Evolutionary conservation across 2,329 filamentous ascomycete species (phyloP), one percentile per base, ranked within the genome.

Genomic region (Epichloe baconii): DNA sequence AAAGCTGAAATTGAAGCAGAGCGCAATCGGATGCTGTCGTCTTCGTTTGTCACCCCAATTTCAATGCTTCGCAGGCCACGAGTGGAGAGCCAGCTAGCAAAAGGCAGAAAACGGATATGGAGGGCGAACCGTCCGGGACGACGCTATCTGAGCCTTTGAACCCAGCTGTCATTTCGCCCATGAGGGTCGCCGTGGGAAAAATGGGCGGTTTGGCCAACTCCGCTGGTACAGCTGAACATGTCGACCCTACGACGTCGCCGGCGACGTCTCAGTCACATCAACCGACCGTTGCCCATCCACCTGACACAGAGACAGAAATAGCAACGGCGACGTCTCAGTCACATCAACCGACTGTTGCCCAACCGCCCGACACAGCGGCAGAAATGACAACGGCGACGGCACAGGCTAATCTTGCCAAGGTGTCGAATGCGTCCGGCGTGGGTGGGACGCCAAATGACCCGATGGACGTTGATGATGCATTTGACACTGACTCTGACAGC

Each of bases 1-100:
- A 71, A 61, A 53, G 67, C 66, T 0, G 72, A 75, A 53, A 72
- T 78, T 15, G 66, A 71, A 2, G 66, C 68, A 8, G 65, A 70
- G n/a, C 70, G 71, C 10, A 62, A 66, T 49, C 68, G 69, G 12
- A 58, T 71, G 3, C 48, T 66, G 8, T 35, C 51, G 5, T 21
- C 11, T 34, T 10, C 17, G 10, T 15, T 34, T 38, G 1, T 4
- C 14, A 50, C 37, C 3, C 47, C 11, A 11, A 5, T 11, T 4
- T 10, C 14, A n/a, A 4, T 34, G 37, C 36, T 19, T 19, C 23
- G 5, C 21, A 14, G n/a, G 37, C 7, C 36, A 37, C 35, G 31
- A 26, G 10, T 21, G 48, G 34, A 17, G 48, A 42, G 15, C 53
- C 48, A 21, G 37, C 58, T 7, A 47, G 42, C 14, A 67, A 65